Percentiles rank a stretch among this genome's conserved stretches.
Evolutionary conservation across 1,284 basidiomycete species (phyloP).

Genomic region (Pyrrhoderma noxium): DNA sequence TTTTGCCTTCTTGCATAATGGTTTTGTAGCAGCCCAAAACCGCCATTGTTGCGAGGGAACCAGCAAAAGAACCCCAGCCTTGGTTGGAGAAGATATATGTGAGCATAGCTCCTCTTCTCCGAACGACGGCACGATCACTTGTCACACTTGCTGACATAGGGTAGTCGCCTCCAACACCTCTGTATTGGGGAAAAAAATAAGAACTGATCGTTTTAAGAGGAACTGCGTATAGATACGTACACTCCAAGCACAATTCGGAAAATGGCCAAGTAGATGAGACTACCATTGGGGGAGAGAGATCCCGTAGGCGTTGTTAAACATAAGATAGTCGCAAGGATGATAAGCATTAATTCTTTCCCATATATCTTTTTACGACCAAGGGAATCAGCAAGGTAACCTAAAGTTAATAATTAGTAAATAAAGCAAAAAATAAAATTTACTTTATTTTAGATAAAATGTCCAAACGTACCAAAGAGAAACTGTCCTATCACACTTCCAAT

Average conservation of each 20-base stretch:
- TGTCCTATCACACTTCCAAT: slow-evolving; percentile 73
- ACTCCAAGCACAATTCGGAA: slow-evolving; percentile 70
- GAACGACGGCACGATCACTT: slow-evolving; percentile 60
- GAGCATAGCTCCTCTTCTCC: slow-evolving; percentile 68
- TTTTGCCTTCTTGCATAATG: slow-evolving; percentile 49
- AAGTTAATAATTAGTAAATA: slow-evolving; percentile 22
- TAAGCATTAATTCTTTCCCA: slow-evolving; percentile 75
- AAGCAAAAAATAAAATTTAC: slow-evolving; percentile 2
- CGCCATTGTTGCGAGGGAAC: slow-evolving; percentile 60
- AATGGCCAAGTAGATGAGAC: slow-evolving; percentile 52
- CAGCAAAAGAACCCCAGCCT: slow-evolving; percentile 68
- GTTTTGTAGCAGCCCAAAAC: slow-evolving; percentile 63
- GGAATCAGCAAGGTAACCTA: slow-evolving; percentile 53
- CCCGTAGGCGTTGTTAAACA: slow-evolving; percentile 43
- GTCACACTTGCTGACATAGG: slow-evolving; percentile 71
- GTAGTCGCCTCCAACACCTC: slow-evolving; percentile 76
- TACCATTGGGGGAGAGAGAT: slow-evolving; percentile 36
- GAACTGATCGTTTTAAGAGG: too few species aligned
- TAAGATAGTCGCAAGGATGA: slow-evolving; percentile 65
- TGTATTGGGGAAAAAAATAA: too few species aligned
- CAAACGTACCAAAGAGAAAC: slow-evolving; percentile 45
- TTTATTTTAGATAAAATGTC: neutral
- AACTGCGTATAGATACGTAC: too few species aligned
- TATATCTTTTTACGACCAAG: slow-evolving; percentile 63
- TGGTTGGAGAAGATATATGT: slow-evolving; percentile 68